Conservation (phyloP, 139 green algal species). For the Volvox africanus region DNA sequence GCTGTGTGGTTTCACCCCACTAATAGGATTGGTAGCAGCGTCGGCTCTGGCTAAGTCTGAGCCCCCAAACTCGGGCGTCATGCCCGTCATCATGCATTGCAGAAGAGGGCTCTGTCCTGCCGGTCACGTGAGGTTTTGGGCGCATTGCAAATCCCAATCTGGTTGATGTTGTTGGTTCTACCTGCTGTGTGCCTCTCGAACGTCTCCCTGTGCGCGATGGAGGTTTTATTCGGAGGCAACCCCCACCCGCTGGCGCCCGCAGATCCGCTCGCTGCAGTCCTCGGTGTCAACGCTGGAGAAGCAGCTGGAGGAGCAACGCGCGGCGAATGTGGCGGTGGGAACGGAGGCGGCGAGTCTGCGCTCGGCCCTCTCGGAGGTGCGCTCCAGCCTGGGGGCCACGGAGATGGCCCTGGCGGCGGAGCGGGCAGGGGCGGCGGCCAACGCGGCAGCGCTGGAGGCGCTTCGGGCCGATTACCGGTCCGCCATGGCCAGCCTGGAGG, state of each 20-base stretch:
- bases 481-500: neutral
- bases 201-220: too few relatives aligned
- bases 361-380: neutral
- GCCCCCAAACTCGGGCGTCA: too few relatives aligned
- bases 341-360: neutral
- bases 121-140: too few relatives aligned
- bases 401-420: conserved; percentile 47
- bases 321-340: neutral
- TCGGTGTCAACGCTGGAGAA: conserved; percentile 6
- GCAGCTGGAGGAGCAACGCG: neutral
- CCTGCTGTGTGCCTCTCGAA: too few relatives aligned
- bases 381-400: conserved; percentile 30
- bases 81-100: too few relatives aligned
- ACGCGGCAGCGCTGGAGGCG: conserved; percentile 9
- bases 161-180: too few relatives aligned
- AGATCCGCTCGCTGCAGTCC: conserved; percentile 26
- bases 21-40: too few relatives aligned
- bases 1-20: too few relatives aligned
- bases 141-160: too few relatives aligned
- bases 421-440: neutral
- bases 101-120: too few relatives aligned
- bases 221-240: too few relatives aligned
- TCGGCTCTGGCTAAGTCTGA: too few relatives aligned
- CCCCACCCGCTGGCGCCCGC: neutral
- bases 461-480: conserved; percentile 23